Conservation (phyloP, 805 yeast species). For the Yueomyces sp. region DNA sequence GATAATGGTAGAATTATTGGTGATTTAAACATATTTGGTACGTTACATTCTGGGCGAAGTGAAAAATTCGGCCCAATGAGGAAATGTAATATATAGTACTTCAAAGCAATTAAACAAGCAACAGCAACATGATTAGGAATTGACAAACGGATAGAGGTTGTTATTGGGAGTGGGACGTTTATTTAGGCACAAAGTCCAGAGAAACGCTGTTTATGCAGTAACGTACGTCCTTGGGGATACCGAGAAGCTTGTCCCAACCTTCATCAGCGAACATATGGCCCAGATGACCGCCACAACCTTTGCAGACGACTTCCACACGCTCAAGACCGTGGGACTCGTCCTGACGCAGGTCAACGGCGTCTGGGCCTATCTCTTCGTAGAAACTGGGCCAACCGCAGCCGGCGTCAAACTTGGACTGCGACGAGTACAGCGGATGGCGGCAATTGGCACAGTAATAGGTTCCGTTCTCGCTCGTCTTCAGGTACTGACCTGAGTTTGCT, state of each 20-base stretch:
- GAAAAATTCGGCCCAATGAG: too few species aligned
- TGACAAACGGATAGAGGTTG: too few species aligned
- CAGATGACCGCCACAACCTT: constrained; percentile 81
- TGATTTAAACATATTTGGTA: too few species aligned
- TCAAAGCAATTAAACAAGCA: too few species aligned
- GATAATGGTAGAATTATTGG: too few species aligned
- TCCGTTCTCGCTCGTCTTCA: constrained; percentile 32
- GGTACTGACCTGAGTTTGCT: constrained; percentile 29
- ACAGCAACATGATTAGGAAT: too few species aligned
- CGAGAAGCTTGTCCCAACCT: constrained; percentile 45
- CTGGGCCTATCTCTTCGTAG: constrained; percentile 69
- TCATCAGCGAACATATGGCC: constrained; percentile 95
- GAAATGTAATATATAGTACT: too few species aligned
- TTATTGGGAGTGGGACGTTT: too few species aligned
- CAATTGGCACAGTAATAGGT: constrained; percentile 82
- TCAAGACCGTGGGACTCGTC: constrained; percentile 66
- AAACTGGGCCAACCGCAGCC: constrained; percentile 99
- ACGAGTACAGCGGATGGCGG: constrained; percentile 60
- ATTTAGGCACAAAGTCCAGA: constrained; percentile 37
- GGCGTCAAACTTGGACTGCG: constrained; percentile 72
- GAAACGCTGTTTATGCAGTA: constrained; percentile 90
- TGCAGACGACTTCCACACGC: constrained; percentile 82
- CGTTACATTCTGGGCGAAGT: too few species aligned
- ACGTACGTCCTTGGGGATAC: constrained; percentile 66
- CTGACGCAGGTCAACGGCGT: constrained; percentile 45